Evolutionary conservation across 148 eudicot species (phyloP).

Genomic region (Nyssa sinensis): DNA sequence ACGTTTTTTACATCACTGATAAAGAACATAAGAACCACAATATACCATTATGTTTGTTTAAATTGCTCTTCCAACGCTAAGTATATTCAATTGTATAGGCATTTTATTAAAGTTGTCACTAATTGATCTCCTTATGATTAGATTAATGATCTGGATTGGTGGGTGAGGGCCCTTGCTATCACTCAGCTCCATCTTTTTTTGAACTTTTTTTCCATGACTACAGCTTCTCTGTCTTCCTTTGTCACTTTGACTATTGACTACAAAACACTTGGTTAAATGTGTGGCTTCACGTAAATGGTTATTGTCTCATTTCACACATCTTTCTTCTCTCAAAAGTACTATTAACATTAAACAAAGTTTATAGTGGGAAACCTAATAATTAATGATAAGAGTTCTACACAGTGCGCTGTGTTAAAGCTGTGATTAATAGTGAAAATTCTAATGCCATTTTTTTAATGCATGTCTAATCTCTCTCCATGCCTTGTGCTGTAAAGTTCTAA

Average conservation of each 20-base stretch:
- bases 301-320: not conserved
- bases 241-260: slow-evolving; percentile 17
- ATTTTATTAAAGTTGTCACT: no score
- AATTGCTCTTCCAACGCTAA: no score
- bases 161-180: slow-evolving; percentile 20
- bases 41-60: no score
- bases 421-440: not conserved
- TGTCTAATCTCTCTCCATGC: not conserved
- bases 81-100: no score
- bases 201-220: not conserved
- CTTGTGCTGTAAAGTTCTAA: not conserved
- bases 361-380: slow-evolving; percentile 18
- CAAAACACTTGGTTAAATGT: not conserved
- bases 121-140: not conserved
- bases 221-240: slow-evolving; percentile 9
- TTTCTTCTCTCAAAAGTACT: not conserved
- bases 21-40: no score
- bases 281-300: not conserved
- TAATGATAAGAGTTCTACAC: slow-evolving; percentile 10
- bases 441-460: not conserved
- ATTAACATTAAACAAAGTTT: slow-evolving; percentile 7
- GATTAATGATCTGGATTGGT: slow-evolving; percentile 3
- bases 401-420: not conserved
- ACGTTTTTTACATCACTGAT: no score
- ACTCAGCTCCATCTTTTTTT: slow-evolving; percentile 10